Evolutionary conservation across 306 rosid genomes (phyloP), one percentile per base, ranked within the genome.

Genomic region (Luffa acutangula): DNA sequence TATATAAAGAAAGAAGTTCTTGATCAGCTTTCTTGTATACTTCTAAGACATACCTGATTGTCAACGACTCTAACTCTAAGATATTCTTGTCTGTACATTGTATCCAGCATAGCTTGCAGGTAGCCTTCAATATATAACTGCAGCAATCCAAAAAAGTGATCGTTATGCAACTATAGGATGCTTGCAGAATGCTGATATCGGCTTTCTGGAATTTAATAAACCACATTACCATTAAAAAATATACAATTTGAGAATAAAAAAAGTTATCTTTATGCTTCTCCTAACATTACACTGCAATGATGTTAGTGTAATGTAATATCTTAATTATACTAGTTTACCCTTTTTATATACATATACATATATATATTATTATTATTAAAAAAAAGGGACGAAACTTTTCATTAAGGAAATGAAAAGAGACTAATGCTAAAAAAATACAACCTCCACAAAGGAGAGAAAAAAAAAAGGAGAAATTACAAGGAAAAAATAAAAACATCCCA

Each of bases 121-220:
- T 95, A 95, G 79, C 98, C 98, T 92, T 95, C 98, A 83, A 95
- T 87, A 73, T 92, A 95, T 72, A 92, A 83, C 98, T 95, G 97
- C 88, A 90, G 78, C 76, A 77, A 73, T 59, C 46, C 77, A 85
- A 84, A 86, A 73, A 48, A 59, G 72, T 56, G 46, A 76, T 42
- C 34, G 57, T 46, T 13, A 25, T 71, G 11, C 77, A 73, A 31
- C 77, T 73, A 48, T 25, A 21, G 14, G 18, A 39, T 41, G 52
- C 34, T 66, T 43, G 25, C 10, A 39, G 45, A 64, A 11, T 36
- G 45, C 45, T 63, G 10, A 63, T 63, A 11, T 63, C 36, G 3
- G 33, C 70, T 65, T 37, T 65, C 49, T 37, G 73, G 31, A 65
- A 65, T 37, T 37, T 65, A 34, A 39, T 36, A 66, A 39, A 41